Base-by-base conservation (phyloP, 306 rosid species). In the Quercus cerris region DNA sequence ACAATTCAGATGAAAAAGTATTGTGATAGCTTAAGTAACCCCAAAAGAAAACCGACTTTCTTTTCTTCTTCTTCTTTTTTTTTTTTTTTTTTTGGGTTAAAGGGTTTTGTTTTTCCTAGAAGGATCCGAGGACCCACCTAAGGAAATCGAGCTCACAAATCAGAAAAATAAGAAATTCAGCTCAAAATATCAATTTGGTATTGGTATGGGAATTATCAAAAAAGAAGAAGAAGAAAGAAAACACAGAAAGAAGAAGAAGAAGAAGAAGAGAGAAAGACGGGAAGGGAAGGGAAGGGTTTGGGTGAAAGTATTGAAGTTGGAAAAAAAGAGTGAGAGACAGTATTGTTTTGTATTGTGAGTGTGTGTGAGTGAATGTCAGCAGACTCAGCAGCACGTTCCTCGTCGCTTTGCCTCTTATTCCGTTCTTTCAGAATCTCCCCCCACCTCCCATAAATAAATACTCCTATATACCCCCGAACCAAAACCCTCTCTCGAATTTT, bases 11-110 rank as follows among this genome's bases (percentile, higher is more conserved):
- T 3, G 14, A 27, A 17, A 17, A 44, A 41, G 46, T 1, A 8
- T 0, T 41, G 33, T 10, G 56, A 20, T 76, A 76, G 74, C 84
- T 81, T 81, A 66, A 35, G 74, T 70, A 56, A 44, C 72, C 46
- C 46, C 46, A 2, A 8, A 81, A 81, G 80, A 59, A 69, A 68
- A 68, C 49, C 20, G 38, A 25, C 64, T 55, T 44, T 27, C 76
- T 75, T 54, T 49, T 51, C 5, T 56, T 44, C 51, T 38, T 19
- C 13, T 6, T 41, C 44, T 22, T 31, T 66, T 5, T 13, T 4
- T 20, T 5, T 13, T 4, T 20, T 57, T 56, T 56, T 2, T 9
- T 17, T 0, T 23, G 23, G 14, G 64, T 7, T 23, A 13, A 2
- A 2, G 6, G 17, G 15, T 63, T 13, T 28, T 28, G 35, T 15